phyloP scores from a whole-genome alignment of 2,329 filamentous ascomycete species.

The Exserohilum rostratum region DNA sequence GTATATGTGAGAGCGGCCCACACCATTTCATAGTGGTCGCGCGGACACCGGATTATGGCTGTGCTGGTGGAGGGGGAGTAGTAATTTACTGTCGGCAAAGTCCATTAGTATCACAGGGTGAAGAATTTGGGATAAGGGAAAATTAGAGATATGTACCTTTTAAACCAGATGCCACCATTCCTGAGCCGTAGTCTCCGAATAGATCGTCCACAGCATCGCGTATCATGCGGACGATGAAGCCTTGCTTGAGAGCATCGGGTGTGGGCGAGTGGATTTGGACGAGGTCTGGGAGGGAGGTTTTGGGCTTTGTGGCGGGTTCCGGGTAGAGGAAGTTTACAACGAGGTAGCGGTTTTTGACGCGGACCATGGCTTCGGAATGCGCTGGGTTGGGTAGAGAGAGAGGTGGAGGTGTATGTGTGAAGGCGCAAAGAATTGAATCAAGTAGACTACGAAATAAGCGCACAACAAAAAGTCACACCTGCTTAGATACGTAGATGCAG shows the following conservation, averaged over 20 bases:
- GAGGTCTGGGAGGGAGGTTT: constrained; percentile 59
- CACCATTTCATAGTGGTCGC: constrained; percentile 82
- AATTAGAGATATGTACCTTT: constrained; percentile 61
- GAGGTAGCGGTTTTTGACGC: constrained; percentile 93
- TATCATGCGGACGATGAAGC: constrained; percentile 71
- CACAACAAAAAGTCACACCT: too few relatives aligned
- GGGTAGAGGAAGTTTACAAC: constrained; percentile 95
- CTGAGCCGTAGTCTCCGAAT: constrained; percentile 82
- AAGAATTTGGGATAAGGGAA: too few relatives aligned
- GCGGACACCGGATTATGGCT: constrained; percentile 83
- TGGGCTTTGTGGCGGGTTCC: constrained; percentile 52
- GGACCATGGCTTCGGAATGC: constrained; percentile 71
- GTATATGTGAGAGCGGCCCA: constrained; percentile 90
- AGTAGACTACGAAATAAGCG: too few relatives aligned
- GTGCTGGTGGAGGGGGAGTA: constrained; percentile 91
- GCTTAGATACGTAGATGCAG: too few relatives aligned
- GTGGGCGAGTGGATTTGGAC: constrained; percentile 82
- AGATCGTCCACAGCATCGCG: constrained; percentile 43
- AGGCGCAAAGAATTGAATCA: neutral
- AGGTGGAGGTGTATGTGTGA: neutral
- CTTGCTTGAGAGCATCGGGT: constrained; percentile 70
- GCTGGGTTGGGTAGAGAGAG: neutral
- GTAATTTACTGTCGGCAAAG: constrained; percentile 90
- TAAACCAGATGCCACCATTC: constrained; percentile 71
- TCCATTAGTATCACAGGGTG: too few relatives aligned